phyloP scores from a whole-genome alignment of 805 yeast species.

The Candida coquimbonensis region DNA sequence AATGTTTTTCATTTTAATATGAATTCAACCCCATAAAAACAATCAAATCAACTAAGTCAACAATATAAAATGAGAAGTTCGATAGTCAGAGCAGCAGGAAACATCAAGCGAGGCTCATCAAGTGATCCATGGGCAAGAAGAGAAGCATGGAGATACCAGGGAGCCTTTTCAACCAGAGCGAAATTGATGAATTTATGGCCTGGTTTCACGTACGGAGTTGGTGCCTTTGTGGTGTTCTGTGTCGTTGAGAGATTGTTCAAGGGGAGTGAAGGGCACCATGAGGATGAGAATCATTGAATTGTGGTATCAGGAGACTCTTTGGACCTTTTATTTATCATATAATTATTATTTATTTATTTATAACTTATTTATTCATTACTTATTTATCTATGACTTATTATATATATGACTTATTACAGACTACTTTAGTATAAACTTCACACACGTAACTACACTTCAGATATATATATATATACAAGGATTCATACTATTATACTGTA shows the following conservation, averaged over 20 bases:
- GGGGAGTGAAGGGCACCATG: conserved; percentile 8
- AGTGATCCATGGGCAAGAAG: conserved; percentile 49
- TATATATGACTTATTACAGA: too few relatives aligned
- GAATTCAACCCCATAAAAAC: too few relatives aligned
- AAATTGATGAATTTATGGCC: conserved; percentile 71
- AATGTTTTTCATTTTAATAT: not conserved
- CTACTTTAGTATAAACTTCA: too few relatives aligned
- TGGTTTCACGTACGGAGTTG: conserved; percentile 73
- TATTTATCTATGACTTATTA: too few relatives aligned
- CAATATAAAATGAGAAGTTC: conserved; percentile 14
- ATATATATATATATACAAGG: not conserved
- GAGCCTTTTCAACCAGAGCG: conserved; percentile 65
- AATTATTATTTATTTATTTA: not conserved
- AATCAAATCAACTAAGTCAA: too few relatives aligned
- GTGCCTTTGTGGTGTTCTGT: conserved; percentile 61
- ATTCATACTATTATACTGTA: too few relatives aligned
- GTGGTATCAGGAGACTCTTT: too few relatives aligned
- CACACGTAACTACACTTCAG: not conserved
- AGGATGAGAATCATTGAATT: conserved; percentile 5
- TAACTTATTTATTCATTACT: too few relatives aligned
- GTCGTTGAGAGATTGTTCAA: conserved; percentile 28
- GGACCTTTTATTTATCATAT: too few relatives aligned
- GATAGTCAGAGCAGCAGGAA: conserved; percentile 11
- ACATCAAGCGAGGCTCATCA: too few relatives aligned
- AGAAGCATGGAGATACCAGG: conserved; percentile 89